Evolutionary conservation across 1,284 basidiomycete genomes (phyloP).

Genomic region (Wallemia ichthyophaga): DNA sequence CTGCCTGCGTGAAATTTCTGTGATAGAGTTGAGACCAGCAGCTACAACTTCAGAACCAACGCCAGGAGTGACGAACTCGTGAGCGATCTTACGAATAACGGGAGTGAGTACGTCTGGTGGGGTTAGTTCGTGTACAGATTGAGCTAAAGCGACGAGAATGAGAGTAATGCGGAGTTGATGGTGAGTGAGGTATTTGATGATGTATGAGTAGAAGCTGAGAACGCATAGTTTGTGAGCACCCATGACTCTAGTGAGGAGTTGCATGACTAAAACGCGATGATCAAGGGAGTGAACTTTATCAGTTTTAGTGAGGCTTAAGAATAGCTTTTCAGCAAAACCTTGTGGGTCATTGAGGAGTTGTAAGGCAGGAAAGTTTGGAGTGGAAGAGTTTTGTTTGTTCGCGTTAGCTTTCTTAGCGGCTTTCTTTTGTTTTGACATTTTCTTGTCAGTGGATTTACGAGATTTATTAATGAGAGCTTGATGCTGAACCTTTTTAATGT

Average conservation of each 20-base stretch:
- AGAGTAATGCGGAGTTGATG: constrained; percentile 79
- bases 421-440: constrained; percentile 38
- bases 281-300: constrained; percentile 84
- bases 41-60: constrained; percentile 77
- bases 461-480: constrained; percentile 67
- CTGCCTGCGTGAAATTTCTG: constrained; percentile 73
- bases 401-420: constrained; percentile 30
- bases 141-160: constrained; percentile 79
- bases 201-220: constrained; percentile 87
- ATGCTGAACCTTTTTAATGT: constrained; percentile 46
- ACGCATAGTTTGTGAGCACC: constrained; percentile 75
- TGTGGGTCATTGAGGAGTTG: constrained; percentile 88
- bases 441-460: constrained; percentile 44
- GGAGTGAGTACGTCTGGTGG: constrained; percentile 78
- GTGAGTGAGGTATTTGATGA: constrained; percentile 68
- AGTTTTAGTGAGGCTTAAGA: constrained; percentile 51
- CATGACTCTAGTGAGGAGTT: constrained; percentile 84
- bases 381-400: constrained; percentile 19
- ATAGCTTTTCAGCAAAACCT: constrained; percentile 79
- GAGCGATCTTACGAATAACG: constrained; percentile 65
- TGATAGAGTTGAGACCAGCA: constrained; percentile 77
- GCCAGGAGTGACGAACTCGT: constrained; percentile 91
- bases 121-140: constrained; percentile 82
- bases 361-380: constrained; percentile 66
- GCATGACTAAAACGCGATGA: constrained; percentile 92